Percentiles rank a stretch among this genome's conserved stretches.
Evolutionary conservation across 306 rosid species (phyloP).

Genomic region (Acmispon strigosus): DNA sequence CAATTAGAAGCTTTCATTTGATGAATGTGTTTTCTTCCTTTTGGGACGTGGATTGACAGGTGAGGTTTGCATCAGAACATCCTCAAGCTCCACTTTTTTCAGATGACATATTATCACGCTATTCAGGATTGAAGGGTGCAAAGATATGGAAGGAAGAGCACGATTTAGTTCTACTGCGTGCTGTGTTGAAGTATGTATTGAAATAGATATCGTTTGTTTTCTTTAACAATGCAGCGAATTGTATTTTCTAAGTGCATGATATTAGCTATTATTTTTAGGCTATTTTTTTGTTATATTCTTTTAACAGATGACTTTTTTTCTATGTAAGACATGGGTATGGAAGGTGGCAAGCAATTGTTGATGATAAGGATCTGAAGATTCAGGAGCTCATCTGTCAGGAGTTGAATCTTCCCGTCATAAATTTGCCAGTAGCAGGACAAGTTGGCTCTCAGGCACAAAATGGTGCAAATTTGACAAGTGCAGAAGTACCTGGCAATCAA

Average conservation of each 20-base stretch:
- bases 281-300: conserved; percentile 2
- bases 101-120: conserved; percentile 61
- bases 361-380: conserved; percentile 84
- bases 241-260: neutral
- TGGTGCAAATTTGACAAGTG: conserved; percentile 39
- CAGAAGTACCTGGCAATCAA: conserved; percentile 45
- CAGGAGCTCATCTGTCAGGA: conserved; percentile 91
- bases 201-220: neutral
- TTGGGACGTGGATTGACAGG: conserved; percentile 49
- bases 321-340: conserved; percentile 88
- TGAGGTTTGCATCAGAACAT: conserved; percentile 49
- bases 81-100: conserved; percentile 55
- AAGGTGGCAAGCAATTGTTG: conserved; percentile 98
- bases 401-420: conserved; percentile 83
- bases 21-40: neutral
- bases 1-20: neutral
- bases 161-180: conserved; percentile 60
- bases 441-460: conserved; percentile 53
- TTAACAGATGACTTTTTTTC: conserved; percentile 10
- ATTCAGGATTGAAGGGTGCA: conserved; percentile 78
- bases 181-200: conserved; percentile 69
- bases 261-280: conserved; percentile 1
- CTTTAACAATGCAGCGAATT: neutral
- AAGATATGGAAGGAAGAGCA: conserved; percentile 92
- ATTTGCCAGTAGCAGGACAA: conserved; percentile 66